Conservation (phyloP, 164 flowering plant genomes). For the Stephania japonica region DNA sequence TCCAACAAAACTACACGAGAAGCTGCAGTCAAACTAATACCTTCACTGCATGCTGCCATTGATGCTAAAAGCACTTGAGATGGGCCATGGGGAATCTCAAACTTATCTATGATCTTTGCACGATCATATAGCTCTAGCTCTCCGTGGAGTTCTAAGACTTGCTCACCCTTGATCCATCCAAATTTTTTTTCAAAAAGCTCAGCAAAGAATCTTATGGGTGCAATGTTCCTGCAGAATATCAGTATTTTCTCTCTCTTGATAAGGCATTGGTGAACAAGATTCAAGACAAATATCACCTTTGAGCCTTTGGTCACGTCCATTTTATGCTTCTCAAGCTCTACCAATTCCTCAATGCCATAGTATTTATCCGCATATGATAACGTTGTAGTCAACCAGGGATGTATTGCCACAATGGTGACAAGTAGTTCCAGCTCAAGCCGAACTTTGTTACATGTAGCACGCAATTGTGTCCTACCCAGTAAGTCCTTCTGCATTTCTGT, state of each 20-base stretch:
- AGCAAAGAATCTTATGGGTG: slow-evolving; percentile 61
- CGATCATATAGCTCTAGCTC: slow-evolving; percentile 75
- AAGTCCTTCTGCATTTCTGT: slow-evolving; percentile 53
- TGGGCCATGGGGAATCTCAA: slow-evolving; percentile 55
- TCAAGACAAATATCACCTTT: slow-evolving; percentile 73
- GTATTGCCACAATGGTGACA: slow-evolving; percentile 77
- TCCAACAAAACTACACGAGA: slow-evolving; percentile 89
- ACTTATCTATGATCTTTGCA: slow-evolving; percentile 72
- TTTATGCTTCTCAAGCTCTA: slow-evolving; percentile 39
- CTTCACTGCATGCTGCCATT: slow-evolving; percentile 85
- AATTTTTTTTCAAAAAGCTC: slow-evolving; percentile 56
- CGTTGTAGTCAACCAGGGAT: slow-evolving; percentile 72
- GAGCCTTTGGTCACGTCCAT: slow-evolving; percentile 56
- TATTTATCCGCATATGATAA: slow-evolving; percentile 45
- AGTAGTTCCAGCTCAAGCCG: slow-evolving; percentile 72
- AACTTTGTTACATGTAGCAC: slow-evolving; percentile 33
- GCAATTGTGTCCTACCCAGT: slow-evolving; percentile 43
- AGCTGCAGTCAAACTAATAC: slow-evolving; percentile 91
- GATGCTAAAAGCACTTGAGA: slow-evolving; percentile 75
- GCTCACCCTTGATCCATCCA: slow-evolving; percentile 59
- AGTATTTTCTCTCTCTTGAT: slow-evolving; percentile 61
- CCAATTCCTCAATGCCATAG: slow-evolving; percentile 36
- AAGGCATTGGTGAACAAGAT: slow-evolving; percentile 55
- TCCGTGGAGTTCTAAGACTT: slow-evolving; percentile 74
- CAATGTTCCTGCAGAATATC: slow-evolving; percentile 80